Evolutionary conservation across 1,284 basidiomycete species (phyloP), one percentile per base, ranked within the genome.

Genomic region (Tilletia walkeri): DNA sequence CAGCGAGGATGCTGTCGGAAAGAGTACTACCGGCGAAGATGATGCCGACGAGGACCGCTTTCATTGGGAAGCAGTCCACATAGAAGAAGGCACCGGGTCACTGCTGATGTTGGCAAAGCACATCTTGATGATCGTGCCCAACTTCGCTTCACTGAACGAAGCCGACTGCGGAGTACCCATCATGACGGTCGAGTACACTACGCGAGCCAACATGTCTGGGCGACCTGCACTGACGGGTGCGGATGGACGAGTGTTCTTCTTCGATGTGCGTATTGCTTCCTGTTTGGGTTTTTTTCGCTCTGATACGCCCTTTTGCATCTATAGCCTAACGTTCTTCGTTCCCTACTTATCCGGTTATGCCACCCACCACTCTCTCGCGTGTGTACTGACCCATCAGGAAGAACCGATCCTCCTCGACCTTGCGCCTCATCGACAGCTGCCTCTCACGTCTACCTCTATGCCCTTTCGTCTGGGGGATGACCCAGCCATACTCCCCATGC

Each of bases 381-480:
- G 24, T 30, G 24, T 30, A 30, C 24, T 2, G 24, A 30, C 24
- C 24, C 2, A 30, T 1, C 24, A 63, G 59, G 34, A 14, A 4
- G 12, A 14, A 0, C 34, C 30, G 18, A 24, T 63, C 36, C 36
- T 63, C 34, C 18, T 63, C 59, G 59, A 63, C 38, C 59, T 63
- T 34, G 59, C 36, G 4, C 59, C 59, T 2, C 30, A 63, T 39
- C 59, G 59, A 38, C 16, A 34, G 3, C 2, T 7, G 9, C 16
- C 18, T 14, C 59, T 63, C 59, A 34, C 16, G 16, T 0, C 59
- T 0, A 38, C 36, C 14, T 63, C 59, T 10, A 14, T 12, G 16
- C 59, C 59, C 18, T 63, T 63, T 34, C 9, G 36, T 34, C 59
- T 63, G 36, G 36, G 38, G 18, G 59, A 63, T 3, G 59, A 63